Evolutionary conservation across 805 yeast genomes (phyloP), one percentile per base, ranked within the genome.

Genomic region (Starmerella khaoyaiensis): DNA sequence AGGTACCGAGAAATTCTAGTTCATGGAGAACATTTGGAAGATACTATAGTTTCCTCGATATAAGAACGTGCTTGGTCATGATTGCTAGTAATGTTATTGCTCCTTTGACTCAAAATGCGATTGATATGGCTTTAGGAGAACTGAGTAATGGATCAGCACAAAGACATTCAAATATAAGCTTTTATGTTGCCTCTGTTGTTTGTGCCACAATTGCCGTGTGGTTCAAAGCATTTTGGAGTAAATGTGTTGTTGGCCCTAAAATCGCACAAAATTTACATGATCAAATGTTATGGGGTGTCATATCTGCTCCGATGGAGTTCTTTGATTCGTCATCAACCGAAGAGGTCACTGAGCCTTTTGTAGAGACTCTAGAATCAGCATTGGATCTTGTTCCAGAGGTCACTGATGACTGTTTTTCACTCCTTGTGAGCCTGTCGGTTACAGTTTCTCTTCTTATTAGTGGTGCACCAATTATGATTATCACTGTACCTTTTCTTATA

Each of bases 301-400:
- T 81, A 43, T 74, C 71, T 42, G 72, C 83, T 2, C 90, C 90
- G 25, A 77, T 79, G 84, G 55, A 72, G 0, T 80, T 69, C 51
- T 64, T 79, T 59, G 93, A 81, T 50, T 69, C 76, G 10, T 80
- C 86, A 0, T 93, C 93, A 16, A 67, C 77, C 64, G 93, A 93
- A 1, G 64, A 90, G 50, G 69, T 80, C 37, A 59, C 81, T 54
- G 81, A 79, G 57, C 63, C 90, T 47, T 79, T 79, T 55, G 78
- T 90, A 1, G 79, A 79, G 49, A 93, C 80, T 54, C 76, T 86
- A 0, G 82, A 77, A 54, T 71, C 71, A 3, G 59, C 79, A 51
- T 90, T 80, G 50, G 74, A 73, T 50, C 80, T 72, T 53, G 61
- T 78, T 65, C 74, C 47, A 72, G 68, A 74, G 7, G 39, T 71